Percentiles rank a stretch among this genome's conserved stretches.
phyloP scores from a whole-genome alignment of 129 eudicot species.

The Chrysanthemum lavandulifolium region DNA sequence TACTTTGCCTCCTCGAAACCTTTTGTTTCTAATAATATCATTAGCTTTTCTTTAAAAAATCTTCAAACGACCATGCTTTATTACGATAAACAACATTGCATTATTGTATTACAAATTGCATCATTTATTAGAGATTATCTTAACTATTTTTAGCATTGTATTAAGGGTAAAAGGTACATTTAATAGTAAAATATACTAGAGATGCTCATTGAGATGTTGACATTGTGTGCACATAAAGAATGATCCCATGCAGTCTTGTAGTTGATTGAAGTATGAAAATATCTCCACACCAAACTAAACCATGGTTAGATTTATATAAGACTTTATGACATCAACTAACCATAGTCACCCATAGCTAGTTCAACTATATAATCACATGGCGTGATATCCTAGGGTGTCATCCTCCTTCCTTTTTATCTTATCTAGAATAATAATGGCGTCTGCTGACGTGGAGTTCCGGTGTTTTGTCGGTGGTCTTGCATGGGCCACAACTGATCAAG shows the following conservation, averaged over 20 bases:
- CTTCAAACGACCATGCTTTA: too few species aligned
- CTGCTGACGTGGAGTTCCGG: conserved; percentile 69
- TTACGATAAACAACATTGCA: too few species aligned
- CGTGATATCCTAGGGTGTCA: conserved; percentile 19
- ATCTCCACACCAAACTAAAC: conserved; percentile 22
- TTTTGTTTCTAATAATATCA: too few species aligned
- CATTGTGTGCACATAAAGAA: too few species aligned
- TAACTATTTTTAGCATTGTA: too few species aligned
- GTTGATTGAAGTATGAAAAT: conserved; percentile 5
- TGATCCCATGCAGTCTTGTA: too few species aligned
- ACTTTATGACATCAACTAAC: conserved; percentile 6
- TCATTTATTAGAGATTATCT: too few species aligned
- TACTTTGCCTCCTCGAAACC: conserved; percentile 16
- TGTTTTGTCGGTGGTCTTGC: conserved; percentile 94
- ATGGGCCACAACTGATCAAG: conserved; percentile 77
- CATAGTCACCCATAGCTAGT: conserved; percentile 17
- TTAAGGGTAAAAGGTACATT: too few species aligned
- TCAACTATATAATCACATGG: conserved; percentile 20
- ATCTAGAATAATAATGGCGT: conserved; percentile 29
- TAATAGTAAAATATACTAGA: too few species aligned
- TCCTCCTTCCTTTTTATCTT: not conserved
- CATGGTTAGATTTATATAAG: conserved; percentile 12
- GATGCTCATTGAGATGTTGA: too few species aligned
- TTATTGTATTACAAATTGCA: too few species aligned
- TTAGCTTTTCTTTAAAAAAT: too few species aligned